These are phyloP conservation scores for Chaetomiaceae sp. DNA, from an alignment of 2,329 filamentous ascomycete genomes.

Conservation along the genomic window DNA sequence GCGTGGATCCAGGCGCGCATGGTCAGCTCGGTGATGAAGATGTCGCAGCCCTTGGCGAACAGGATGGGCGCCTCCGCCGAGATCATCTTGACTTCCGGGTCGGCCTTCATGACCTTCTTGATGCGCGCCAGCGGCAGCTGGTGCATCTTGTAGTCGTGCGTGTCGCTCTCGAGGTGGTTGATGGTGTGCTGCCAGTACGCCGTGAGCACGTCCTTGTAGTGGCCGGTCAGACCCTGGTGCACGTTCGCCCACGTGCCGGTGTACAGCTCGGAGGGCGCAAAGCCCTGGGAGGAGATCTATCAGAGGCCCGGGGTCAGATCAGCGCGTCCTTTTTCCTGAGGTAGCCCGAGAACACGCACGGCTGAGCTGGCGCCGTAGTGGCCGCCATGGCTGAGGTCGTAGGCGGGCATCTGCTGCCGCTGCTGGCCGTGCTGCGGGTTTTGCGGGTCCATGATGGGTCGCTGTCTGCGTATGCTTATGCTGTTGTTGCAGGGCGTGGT, in stretches of 20 bases:
- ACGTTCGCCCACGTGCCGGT: slow-evolving; percentile 95
- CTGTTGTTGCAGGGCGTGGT: slow-evolving; percentile 1
- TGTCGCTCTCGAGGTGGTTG: slow-evolving; percentile 87
- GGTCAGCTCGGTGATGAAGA: slow-evolving; percentile 97
- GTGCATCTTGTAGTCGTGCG: slow-evolving; percentile 97
- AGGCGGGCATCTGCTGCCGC: slow-evolving; percentile 47
- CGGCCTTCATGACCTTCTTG: slow-evolving; percentile 99
- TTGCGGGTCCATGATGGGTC: slow-evolving; percentile 47
- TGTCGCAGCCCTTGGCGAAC: slow-evolving; percentile 97
- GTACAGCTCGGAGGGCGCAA: slow-evolving; percentile 88
- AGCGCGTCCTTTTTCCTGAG: neutral
- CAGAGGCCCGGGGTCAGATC: slow-evolving; percentile 41
- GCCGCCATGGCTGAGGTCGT: slow-evolving; percentile 66
- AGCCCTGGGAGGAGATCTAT: slow-evolving; percentile 87
- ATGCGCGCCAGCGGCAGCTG: slow-evolving; percentile 95
- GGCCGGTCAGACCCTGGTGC: slow-evolving; percentile 86
- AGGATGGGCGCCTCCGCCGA: slow-evolving; percentile 96
- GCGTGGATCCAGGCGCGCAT: slow-evolving; percentile 99
- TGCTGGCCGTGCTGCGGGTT: slow-evolving; percentile 53
- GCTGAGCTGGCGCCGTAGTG: slow-evolving; percentile 70
- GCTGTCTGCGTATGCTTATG: slow-evolving; percentile 1
- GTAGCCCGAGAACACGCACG: slow-evolving; percentile 41
- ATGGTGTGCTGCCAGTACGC: slow-evolving; percentile 99
- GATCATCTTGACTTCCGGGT: slow-evolving; percentile 99
- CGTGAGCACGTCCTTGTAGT: slow-evolving; percentile 94